Evolutionary conservation across 2,329 filamentous ascomycete genomes (phyloP).

Genomic region (Pestalotiopsis sp.): DNA sequence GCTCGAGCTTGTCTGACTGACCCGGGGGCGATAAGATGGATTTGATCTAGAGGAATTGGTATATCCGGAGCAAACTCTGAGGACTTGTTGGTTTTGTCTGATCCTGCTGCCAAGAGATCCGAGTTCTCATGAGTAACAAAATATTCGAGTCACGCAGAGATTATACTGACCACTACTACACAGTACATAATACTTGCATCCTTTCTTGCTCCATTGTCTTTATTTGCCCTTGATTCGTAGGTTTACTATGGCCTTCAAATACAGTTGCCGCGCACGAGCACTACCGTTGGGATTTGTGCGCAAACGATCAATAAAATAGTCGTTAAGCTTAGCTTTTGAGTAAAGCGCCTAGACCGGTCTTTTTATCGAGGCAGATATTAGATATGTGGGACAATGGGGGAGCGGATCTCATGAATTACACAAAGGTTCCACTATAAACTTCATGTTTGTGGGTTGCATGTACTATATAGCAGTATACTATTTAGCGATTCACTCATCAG

Average conservation of each 20-base stretch:
- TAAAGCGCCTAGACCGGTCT: not conserved
- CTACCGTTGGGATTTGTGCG: not conserved
- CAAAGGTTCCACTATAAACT: not conserved
- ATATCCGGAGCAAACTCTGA: not conserved
- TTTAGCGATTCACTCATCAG: not conserved
- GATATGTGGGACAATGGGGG: not conserved
- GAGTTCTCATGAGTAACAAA: not conserved
- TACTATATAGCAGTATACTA: not conserved
- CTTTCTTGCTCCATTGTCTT: too few species aligned
- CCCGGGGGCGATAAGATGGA: slow-evolving; percentile 4
- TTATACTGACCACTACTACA: not conserved
- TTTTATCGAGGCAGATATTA: not conserved
- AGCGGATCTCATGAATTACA: not conserved
- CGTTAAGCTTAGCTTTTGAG: not conserved
- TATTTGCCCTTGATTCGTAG: too few species aligned
- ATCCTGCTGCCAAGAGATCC: not conserved
- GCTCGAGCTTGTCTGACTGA: not conserved
- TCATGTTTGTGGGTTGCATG: not conserved
- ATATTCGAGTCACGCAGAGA: not conserved
- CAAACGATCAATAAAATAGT: not conserved
- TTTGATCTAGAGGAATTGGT: not conserved
- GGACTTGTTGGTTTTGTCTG: not conserved
- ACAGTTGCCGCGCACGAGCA: too few species aligned
- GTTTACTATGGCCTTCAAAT: too few species aligned
- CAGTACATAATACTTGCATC: not conserved